Percentiles rank a stretch among this genome's conserved stretches.
phyloP scores from a whole-genome alignment of 768 basidiomycete species.

The Gymnopilus dilepis region DNA sequence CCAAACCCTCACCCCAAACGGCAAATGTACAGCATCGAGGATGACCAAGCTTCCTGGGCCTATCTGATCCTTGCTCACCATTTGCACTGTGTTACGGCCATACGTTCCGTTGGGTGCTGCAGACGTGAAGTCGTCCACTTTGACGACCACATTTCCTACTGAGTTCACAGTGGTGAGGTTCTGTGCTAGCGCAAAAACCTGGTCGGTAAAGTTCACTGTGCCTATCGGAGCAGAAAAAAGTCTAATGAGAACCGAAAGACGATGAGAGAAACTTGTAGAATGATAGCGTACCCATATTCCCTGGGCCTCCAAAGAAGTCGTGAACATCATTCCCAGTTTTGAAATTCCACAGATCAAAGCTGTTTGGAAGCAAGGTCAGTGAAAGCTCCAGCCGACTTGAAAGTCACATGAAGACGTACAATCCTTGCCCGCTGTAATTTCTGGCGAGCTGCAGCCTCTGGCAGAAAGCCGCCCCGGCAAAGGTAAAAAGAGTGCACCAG shows the following conservation, averaged over 20 bases:
- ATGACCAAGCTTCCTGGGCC: conserved; percentile 10
- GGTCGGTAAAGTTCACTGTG: conserved; percentile 5
- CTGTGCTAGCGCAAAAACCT: not conserved
- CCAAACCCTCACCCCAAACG: conserved; percentile 13
- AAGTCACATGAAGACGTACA: too few relatives aligned
- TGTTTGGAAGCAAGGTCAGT: too few relatives aligned
- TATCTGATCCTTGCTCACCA: conserved; percentile 2
- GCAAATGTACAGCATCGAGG: conserved; percentile 15
- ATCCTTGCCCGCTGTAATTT: too few relatives aligned
- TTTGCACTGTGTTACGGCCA: conserved; percentile 12
- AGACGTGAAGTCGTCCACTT: conserved; percentile 12
- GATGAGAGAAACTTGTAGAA: not conserved
- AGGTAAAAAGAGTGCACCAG: too few relatives aligned
- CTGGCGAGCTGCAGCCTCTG: too few relatives aligned
- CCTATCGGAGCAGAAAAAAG: not conserved
- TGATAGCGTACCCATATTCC: conserved; percentile 1
- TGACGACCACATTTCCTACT: conserved; percentile 10
- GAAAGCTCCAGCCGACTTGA: too few relatives aligned
- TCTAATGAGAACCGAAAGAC: too few relatives aligned
- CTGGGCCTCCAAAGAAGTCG: conserved; percentile 5
- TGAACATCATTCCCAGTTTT: conserved; percentile 11
- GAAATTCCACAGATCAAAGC: conserved; percentile 15
- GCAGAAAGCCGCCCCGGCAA: too few relatives aligned
- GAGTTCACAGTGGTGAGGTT: conserved; percentile 5
- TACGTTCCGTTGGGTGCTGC: conserved; percentile 8